Evolutionary conservation across 2,329 filamentous ascomycete genomes (phyloP).

Genomic region (Pyrenochaeta sp.): DNA sequence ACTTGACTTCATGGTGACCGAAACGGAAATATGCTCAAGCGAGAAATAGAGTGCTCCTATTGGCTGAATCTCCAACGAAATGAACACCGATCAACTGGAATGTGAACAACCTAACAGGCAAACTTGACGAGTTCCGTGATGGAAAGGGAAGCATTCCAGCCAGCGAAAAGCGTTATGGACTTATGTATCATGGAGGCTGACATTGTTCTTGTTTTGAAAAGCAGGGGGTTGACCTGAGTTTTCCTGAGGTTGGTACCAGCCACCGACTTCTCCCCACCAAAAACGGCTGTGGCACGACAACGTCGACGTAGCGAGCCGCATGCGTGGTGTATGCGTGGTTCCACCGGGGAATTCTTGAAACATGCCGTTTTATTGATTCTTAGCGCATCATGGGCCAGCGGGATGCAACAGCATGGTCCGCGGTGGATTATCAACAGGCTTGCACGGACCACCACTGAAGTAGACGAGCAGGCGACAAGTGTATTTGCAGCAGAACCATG

Average conservation of each 20-base stretch:
- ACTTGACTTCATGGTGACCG: slow-evolving; percentile 24
- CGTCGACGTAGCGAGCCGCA: slow-evolving; percentile 17
- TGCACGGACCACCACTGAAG: too few relatives aligned
- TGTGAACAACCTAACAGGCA: slow-evolving; percentile 7
- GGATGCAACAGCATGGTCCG: too few relatives aligned
- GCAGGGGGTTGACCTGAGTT: too few relatives aligned
- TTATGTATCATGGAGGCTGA: slow-evolving; percentile 17
- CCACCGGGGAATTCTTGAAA: slow-evolving; percentile 18
- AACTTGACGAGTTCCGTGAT: slow-evolving; percentile 11
- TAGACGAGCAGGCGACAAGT: too few relatives aligned
- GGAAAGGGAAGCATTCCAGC: slow-evolving; percentile 16
- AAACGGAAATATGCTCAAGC: slow-evolving; percentile 5
- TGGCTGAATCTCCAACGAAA: slow-evolving; percentile 10
- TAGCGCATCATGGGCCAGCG: slow-evolving; percentile 7
- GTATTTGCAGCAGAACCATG: too few relatives aligned
- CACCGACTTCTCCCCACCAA: slow-evolving; percentile 32
- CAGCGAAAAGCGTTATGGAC: slow-evolving; percentile 2
- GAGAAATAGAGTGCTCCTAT: slow-evolving; percentile 17
- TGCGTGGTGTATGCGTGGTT: slow-evolving; percentile 24
- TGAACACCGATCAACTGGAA: slow-evolving; percentile 2
- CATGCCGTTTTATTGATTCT: slow-evolving; percentile 17
- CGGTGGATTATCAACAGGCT: too few relatives aligned
- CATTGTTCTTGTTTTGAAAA: too few relatives aligned
- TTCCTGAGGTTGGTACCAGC: slow-evolving; percentile 21
- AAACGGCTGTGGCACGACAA: slow-evolving; percentile 34